Evolutionary conservation across 495 filamentous ascomycete genomes (phyloP).

Genomic region (Penicillium psychrofluorescens): DNA sequence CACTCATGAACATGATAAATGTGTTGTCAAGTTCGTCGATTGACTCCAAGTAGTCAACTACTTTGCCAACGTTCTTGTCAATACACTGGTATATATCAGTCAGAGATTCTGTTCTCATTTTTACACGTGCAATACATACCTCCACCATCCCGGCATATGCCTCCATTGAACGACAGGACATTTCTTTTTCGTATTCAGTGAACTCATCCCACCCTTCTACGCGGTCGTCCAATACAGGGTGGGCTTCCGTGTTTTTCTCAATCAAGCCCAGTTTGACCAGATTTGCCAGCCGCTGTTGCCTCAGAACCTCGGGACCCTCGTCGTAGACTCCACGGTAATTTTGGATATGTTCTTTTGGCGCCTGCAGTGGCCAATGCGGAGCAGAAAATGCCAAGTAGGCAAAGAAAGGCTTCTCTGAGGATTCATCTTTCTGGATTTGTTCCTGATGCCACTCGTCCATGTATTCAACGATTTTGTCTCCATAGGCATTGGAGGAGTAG

Average conservation of each 20-base stretch:
- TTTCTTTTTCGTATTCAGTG: conserved; percentile 39
- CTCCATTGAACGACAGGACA: conserved; percentile 52
- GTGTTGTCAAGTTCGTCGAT: conserved; percentile 58
- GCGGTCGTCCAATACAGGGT: conserved; percentile 47
- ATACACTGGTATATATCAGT: conserved; percentile 23
- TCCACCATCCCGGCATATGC: conserved; percentile 59
- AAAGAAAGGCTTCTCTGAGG: conserved; percentile 45
- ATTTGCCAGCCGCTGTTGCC: conserved; percentile 38
- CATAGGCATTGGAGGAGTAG: conserved; percentile 50
- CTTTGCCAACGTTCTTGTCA: conserved; percentile 53
- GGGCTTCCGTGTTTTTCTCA: conserved; percentile 40
- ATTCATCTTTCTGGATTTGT: conserved; percentile 18
- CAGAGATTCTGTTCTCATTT: too few relatives aligned
- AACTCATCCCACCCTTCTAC: conserved; percentile 47
- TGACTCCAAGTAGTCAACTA: conserved; percentile 47
- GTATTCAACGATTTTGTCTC: conserved; percentile 46
- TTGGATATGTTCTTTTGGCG: conserved; percentile 41
- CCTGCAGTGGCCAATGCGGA: conserved; percentile 57
- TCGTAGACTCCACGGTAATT: conserved; percentile 52
- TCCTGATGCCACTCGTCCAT: conserved; percentile 41
- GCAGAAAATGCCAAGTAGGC: conserved; percentile 53
- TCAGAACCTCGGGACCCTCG: conserved; percentile 47
- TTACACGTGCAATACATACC: too few relatives aligned
- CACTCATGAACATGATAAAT: conserved; percentile 55
- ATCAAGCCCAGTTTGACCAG: conserved; percentile 47